Evolutionary conservation across 2,329 filamentous ascomycete genomes (phyloP).

Genomic region (Nemania diffusa): DNA sequence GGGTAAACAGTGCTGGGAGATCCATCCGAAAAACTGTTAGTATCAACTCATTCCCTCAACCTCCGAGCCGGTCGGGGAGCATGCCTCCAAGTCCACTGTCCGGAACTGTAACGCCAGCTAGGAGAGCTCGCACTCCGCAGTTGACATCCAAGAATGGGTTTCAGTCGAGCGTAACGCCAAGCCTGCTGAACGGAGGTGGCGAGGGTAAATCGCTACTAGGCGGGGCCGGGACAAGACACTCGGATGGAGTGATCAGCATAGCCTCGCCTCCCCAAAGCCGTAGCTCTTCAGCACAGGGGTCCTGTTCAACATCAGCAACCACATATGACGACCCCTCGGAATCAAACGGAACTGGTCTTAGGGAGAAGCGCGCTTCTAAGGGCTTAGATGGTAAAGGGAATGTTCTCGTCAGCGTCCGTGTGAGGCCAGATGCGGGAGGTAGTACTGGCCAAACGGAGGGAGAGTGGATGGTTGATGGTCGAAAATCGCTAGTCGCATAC

Average conservation of each 20-base stretch:
- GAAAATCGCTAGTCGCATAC: conserved; percentile 83
- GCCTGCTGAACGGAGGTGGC: conserved; percentile 80
- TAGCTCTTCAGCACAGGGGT: conserved; percentile 91
- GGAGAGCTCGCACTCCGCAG: conserved; percentile 63
- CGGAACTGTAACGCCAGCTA: conserved; percentile 55
- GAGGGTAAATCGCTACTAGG: conserved; percentile 79
- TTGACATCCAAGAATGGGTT: conserved; percentile 65
- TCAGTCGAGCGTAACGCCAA: conserved; percentile 68
- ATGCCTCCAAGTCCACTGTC: conserved; percentile 71
- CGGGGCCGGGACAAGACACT: conserved; percentile 70
- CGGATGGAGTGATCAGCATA: conserved; percentile 79
- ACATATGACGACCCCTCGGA: conserved; percentile 85
- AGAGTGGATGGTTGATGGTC: conserved; percentile 93
- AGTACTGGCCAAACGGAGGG: conserved; percentile 71
- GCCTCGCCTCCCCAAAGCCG: conserved; percentile 88
- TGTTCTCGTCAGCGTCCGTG: conserved; percentile 92
- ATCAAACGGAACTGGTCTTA: conserved; percentile 50
- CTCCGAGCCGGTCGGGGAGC: conserved; percentile 75
- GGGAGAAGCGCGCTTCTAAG: conserved; percentile 63
- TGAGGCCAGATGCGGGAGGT: conserved; percentile 81
- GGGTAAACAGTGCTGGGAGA: conserved; percentile 70
- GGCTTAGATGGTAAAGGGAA: conserved; percentile 84
- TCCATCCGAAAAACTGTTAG: conserved; percentile 87
- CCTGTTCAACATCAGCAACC: conserved; percentile 89
- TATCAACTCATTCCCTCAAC: conserved; percentile 93